Evolutionary conservation across 2,329 filamentous ascomycete species (phyloP).

Genomic region (Plectosphaerella sp.): DNA sequence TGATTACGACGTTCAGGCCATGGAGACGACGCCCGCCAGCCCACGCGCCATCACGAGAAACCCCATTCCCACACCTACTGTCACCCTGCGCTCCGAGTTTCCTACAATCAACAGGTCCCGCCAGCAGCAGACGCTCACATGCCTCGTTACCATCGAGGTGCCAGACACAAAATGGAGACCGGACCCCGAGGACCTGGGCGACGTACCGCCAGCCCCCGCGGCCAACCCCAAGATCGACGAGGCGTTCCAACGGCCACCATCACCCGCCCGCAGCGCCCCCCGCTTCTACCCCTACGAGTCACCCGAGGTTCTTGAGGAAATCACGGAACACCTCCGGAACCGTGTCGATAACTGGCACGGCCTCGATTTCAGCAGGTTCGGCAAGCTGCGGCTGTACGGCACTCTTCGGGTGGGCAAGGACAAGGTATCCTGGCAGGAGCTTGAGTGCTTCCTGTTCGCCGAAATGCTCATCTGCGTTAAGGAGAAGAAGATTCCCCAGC

Average conservation of each 20-base stretch:
- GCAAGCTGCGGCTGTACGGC: conserved; percentile 84
- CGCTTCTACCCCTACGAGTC: conserved; percentile 70
- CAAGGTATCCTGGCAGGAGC: conserved; percentile 91
- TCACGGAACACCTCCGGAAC: conserved; percentile 76
- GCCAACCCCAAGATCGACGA: conserved; percentile 45
- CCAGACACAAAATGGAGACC: conserved; percentile 88
- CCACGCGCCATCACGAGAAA: conserved; percentile 71
- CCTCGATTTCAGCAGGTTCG: conserved; percentile 87
- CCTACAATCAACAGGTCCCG: conserved; percentile 88
- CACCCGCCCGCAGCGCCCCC: conserved; percentile 52
- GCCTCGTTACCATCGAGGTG: conserved; percentile 89
- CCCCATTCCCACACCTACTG: conserved; percentile 82
- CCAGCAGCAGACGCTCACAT: conserved; percentile 92
- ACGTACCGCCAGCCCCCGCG: conserved; percentile 38
- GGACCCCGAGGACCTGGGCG: conserved; percentile 73
- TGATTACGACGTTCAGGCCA: conserved; percentile 93
- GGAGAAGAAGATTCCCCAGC: conserved; percentile 72
- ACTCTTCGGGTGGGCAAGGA: conserved; percentile 94
- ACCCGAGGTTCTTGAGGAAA: conserved; percentile 71
- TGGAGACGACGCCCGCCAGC: conserved; percentile 80
- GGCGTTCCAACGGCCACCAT: conserved; percentile 50
- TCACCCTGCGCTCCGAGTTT: conserved; percentile 96
- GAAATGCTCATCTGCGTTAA: conserved; percentile 99
- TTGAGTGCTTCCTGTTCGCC: conserved; percentile 94
- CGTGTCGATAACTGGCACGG: conserved; percentile 99